Evolutionary conservation across 164 flowering plant species (phyloP), one percentile per base, ranked within the genome.

Genomic region (Vitis riparia): DNA sequence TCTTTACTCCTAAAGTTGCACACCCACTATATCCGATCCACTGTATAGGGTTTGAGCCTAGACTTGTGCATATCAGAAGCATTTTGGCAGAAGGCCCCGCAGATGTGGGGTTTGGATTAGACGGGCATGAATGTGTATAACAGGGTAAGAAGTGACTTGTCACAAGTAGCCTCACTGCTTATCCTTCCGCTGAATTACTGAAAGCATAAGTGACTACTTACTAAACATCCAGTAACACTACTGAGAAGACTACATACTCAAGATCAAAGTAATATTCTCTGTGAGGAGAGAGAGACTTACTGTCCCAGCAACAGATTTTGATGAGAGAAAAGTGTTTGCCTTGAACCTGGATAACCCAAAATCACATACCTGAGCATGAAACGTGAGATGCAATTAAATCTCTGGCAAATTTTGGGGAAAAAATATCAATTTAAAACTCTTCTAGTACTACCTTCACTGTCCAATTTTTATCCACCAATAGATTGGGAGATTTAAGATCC

Each of bases 271-370:
- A 37, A 37, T 37, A 37, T 37, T 37, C 7, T 44, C 12, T 9
- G 12, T 15, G 14, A 10, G 52, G 5, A 17, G 63, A 56, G n/a
- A 17, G 69, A 44, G 51, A 71, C 88, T 88, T 78, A 94, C 97
- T 2, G 97, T 94, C 84, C 99, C 99, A 72, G 99, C 97, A 69
- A 92, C 99, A 63, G 99, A 94, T 75, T 94, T 94, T 47, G 99
- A 89, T 32, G 99, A 83, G 73, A 94, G 77, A 74, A 91, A 92
- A 53, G 97, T 92, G 79, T 85, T 87, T 23, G 99, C 95, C 77
- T 91, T 94, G 77, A 94, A 94, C 80, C 99, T 88, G 68, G 99
- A 94, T 78, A 94, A 77, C 19, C 99, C 99, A 86, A 94, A 94
- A 81, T 94, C 99, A 75, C 97, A 91, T 3, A 94, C 99, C 97